These are phyloP conservation scores for Herpetospermum pedunculosum DNA, from an alignment of 306 rosid genomes.

Conservation along the genomic window DNA sequence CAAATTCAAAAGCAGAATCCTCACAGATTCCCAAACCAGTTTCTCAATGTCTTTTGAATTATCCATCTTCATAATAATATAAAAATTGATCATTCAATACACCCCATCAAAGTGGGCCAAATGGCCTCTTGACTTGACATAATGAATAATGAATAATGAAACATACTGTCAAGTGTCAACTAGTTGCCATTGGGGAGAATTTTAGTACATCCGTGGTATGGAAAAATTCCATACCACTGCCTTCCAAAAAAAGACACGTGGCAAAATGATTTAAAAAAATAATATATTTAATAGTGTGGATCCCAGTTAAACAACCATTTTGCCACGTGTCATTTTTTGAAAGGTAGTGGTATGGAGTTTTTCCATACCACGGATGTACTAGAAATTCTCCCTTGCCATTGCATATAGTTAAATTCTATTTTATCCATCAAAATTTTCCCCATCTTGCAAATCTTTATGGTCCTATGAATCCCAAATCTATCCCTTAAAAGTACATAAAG, in stretches of 20 bases:
- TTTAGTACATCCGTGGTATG: no score
- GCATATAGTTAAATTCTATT: not conserved
- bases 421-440: not conserved
- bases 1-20: not conserved
- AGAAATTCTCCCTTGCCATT: no score
- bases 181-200: no score
- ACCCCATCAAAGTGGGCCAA: not conserved
- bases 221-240: no score
- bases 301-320: no score
- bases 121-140: not conserved
- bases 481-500: not conserved
- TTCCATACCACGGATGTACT: no score
- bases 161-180: not conserved
- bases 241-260: no score
- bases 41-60: not conserved
- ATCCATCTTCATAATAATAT: not conserved
- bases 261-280: no score
- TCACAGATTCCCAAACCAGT: not conserved
- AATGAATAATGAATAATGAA: not conserved
- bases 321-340: no score
- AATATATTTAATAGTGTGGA: no score
- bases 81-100: not conserved
- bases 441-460: not conserved
- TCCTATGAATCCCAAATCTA: not conserved
- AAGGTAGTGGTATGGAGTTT: no score